Evolutionary conservation across 371 early-diverging fungal genomes (phyloP), one percentile per base, ranked within the genome.

Genomic region (Rhizopus sp.): DNA sequence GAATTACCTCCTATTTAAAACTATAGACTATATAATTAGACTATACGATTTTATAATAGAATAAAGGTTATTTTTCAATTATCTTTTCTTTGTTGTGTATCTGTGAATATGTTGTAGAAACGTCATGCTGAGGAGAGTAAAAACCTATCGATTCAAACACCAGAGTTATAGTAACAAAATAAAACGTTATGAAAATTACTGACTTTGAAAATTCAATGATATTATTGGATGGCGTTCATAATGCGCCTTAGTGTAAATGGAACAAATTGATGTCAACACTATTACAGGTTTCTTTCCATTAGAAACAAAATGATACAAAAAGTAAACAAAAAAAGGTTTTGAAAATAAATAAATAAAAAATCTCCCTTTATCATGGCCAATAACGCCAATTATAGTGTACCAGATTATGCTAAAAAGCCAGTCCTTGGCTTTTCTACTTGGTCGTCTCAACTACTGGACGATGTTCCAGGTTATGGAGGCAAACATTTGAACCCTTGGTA

Each of bases 371-470:
- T 38, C 1, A 38, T 39, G 16, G 8, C 9, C 10, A 17, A 39
- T 39, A 37, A n/a, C 9, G 3, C 38, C 10, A 17, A 10, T 5
- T 35, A 53, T 59, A 63, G 64, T 35, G 46, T 64, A 41, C 64
- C 69, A 29, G 61, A 60, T 6, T 72, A 57, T 62, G 69, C 74
- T 15, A 60, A 46, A 31, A 71, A 73, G 31, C 78, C 78, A 12
- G 13, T 74, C 5, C 59, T 77, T 4, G 78, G 78, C 4, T 77
- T 74, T 39, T 77, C 78, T 5, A 77, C 78, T 17, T 77, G 78
- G 78, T 77, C 78, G 4, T 63, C 75, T 6, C 78, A 77, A 52
- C 38, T 77, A 12, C 53, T 77, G 9, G 75, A 77, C 47, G 64
- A 64, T 53, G 67, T 74, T 1, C 70, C 72, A 46, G 78, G 78